These are phyloP conservation scores for Neospermospora avenae DNA, from an alignment of 2,329 filamentous ascomycete genomes.

Conservation along the genomic window DNA sequence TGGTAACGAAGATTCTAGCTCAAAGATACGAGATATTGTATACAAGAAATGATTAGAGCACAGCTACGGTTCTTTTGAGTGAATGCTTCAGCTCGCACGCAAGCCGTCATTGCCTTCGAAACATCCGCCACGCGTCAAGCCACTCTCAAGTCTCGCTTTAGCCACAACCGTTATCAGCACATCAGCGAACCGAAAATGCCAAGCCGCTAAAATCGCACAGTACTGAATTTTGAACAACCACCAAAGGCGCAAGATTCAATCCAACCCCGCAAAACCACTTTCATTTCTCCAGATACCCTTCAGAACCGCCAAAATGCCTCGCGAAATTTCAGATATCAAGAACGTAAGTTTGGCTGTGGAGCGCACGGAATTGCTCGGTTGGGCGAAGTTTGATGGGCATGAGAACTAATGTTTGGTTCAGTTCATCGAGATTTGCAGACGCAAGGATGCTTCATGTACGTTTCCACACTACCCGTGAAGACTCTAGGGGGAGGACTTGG, in stretches of 20 bases:
- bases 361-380: neutral
- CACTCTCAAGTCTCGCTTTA: neutral
- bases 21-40: too few relatives aligned
- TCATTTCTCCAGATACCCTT: constrained; percentile 24
- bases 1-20: too few relatives aligned
- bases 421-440: constrained; percentile 99
- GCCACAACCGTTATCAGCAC: neutral
- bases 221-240: constrained; percentile 6
- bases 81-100: neutral
- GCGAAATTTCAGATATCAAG: constrained; percentile 98
- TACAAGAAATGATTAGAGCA: neutral
- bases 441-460: constrained; percentile 99
- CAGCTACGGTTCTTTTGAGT: neutral
- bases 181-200: constrained; percentile 17
- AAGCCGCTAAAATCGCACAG: constrained; percentile 8
- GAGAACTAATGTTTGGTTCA: constrained; percentile 38
- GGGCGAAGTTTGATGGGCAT: neutral
- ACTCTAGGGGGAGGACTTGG: neutral
- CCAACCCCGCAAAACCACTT: constrained; percentile 9
- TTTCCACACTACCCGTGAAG: constrained; percentile 36
- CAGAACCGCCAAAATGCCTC: constrained; percentile 80
- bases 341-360: constrained; percentile 47
- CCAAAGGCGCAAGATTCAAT: constrained; percentile 11
- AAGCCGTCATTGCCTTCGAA: neutral
- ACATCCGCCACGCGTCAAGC: constrained; percentile 3